These are phyloP conservation scores for Zygosaccharomyces sapae DNA, from an alignment of 1,139 yeast species.

Conservation along the genomic window DNA sequence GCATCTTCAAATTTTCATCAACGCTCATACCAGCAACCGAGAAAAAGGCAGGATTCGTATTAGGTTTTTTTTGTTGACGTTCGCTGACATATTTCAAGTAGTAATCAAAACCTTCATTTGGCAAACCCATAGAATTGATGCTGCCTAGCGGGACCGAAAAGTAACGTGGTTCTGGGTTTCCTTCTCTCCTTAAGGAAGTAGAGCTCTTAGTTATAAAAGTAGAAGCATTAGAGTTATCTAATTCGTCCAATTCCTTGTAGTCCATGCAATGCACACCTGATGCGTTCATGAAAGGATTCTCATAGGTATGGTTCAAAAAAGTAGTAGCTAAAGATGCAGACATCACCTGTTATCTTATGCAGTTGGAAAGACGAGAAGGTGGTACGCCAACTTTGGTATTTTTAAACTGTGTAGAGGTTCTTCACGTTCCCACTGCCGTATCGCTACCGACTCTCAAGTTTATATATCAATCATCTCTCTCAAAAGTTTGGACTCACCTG, in stretches of 20 bases:
- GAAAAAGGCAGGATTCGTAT: constrained; percentile 22
- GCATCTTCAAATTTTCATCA: constrained; percentile 25
- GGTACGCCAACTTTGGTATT: no score
- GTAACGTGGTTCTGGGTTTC: constrained; percentile 34
- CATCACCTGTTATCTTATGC: no score
- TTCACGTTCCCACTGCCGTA: neutral
- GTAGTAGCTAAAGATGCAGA: constrained; percentile 19
- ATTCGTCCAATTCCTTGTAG: constrained; percentile 25
- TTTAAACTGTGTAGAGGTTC: no score
- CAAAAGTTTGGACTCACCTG: neutral
- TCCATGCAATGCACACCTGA: constrained; percentile 34
- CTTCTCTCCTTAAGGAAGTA: constrained; percentile 26
- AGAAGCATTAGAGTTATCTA: constrained; percentile 27
- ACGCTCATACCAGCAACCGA: constrained; percentile 34
- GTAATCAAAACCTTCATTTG: constrained; percentile 31
- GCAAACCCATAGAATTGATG: constrained; percentile 34
- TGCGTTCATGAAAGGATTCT: constrained; percentile 33
- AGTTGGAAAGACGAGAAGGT: no score
- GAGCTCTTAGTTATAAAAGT: constrained; percentile 33
- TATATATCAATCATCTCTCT: neutral
- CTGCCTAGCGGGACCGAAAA: constrained; percentile 30
- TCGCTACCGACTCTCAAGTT: neutral
- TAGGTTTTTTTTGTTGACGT: constrained; percentile 19
- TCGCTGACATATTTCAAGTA: constrained; percentile 26
- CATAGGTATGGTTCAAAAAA: constrained; percentile 20